Evolutionary conservation across 805 yeast species (phyloP), one percentile per base, ranked within the genome.

Genomic region (Saccharomycopsis javanensis): DNA sequence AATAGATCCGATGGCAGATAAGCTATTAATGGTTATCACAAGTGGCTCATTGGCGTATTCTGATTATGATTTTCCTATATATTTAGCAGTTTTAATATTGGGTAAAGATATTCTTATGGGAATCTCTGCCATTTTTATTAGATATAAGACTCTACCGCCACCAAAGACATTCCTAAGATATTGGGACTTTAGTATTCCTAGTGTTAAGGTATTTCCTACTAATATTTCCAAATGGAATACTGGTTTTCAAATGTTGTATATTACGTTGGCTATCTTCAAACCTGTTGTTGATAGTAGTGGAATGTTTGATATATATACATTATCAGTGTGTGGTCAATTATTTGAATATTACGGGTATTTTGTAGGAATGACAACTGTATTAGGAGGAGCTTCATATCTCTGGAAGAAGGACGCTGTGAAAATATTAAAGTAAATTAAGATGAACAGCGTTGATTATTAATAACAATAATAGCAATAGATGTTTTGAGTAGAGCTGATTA

Each of bases 1-100:
- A 15, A 74, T 95, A 34, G 99, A 94, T 66, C 99, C 99, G 0
- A 76, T 89, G 72, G 99, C 99, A 0, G 99, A 94, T 68, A 94
- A 94, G 68, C 74, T 86, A 15, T 75, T 94, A 51, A 90, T 94
- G 97, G 78, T 92, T 20, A 81, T 87, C 0, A 81, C 96, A 54
- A 91, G 98, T 0, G 75, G 83, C 0, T 82, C 96, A 55, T 71
- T 94, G 57, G 82, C 92, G 0, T 31, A 27, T 35, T 78, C 83
- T 63, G 72, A 83, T 11, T 77, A 82, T 53, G 75, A 79, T 18
- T 85, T 94, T 65, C 98, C 99, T 0, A 65, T 79, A 37, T 79
- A 77, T 67, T 74, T 80, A 23, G 95, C 92, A 0, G 67, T 72
- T 0, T 63, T 89, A 18, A 89, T 94, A 28, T 74, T 94, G 18